Percentiles rank a stretch among this genome's conserved stretches.
phyloP scores from a whole-genome alignment of 495 filamentous ascomycete species.

The Xylaria castorea region DNA sequence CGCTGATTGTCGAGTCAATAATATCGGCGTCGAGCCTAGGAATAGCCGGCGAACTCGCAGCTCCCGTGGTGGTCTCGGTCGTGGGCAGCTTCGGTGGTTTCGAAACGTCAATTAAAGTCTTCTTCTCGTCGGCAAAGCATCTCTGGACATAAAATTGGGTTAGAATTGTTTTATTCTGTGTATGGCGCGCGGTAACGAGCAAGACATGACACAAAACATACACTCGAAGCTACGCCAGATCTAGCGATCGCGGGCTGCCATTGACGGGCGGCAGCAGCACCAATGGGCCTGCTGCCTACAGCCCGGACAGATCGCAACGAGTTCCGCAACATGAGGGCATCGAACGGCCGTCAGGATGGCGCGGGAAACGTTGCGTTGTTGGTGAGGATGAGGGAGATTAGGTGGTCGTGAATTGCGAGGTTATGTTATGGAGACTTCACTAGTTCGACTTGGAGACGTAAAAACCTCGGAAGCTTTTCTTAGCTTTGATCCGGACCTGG shows the following conservation, averaged over 20 bases:
- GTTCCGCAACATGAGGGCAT: constrained; percentile 72
- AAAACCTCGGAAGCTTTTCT: constrained; percentile 49
- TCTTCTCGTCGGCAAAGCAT: constrained; percentile 64
- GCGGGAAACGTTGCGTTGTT: constrained; percentile 41
- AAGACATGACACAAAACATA: constrained; percentile 38
- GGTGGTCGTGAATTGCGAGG: constrained; percentile 37
- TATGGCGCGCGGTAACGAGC: background rate
- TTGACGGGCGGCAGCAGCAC: constrained; percentile 58
- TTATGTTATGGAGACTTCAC: constrained; percentile 36
- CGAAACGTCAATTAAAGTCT: constrained; percentile 54
- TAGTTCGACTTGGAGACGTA: constrained; percentile 31
- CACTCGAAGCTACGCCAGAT: constrained; percentile 39
- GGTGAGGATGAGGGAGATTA: constrained; percentile 27
- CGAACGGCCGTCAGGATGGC: constrained; percentile 49
- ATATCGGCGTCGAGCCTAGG: constrained; percentile 47
- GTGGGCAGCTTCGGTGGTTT: constrained; percentile 63
- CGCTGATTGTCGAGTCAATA: constrained; percentile 61
- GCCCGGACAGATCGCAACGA: constrained; percentile 66
- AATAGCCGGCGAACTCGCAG: constrained; percentile 55
- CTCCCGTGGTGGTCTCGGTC: constrained; percentile 60
- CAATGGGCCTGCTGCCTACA: constrained; percentile 57
- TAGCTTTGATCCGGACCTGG: constrained; percentile 22
- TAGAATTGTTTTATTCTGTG: constrained; percentile 4
- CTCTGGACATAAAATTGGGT: constrained; percentile 46
- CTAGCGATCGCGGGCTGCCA: constrained; percentile 56